Conservation (phyloP, 2,329 filamentous ascomycete genomes). For the Orbilia blumenaviensis region DNA sequence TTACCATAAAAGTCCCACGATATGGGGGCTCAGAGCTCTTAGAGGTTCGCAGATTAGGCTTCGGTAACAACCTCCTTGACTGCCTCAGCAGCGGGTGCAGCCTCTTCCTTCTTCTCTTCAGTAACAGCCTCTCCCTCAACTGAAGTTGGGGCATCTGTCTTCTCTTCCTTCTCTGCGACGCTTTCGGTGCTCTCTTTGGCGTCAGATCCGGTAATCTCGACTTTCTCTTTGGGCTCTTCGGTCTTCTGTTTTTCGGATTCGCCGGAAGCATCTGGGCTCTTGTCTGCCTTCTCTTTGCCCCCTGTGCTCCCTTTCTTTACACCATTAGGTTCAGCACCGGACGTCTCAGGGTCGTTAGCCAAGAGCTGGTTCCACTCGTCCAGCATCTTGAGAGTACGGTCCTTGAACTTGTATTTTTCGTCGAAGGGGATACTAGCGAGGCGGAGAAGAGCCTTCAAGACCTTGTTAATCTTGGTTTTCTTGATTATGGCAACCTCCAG, state of each 20-base stretch:
- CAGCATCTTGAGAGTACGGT: constrained; percentile 80
- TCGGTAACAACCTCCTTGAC: constrained; percentile 43
- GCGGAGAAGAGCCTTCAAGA: constrained; percentile 92
- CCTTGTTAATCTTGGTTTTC: constrained; percentile 97
- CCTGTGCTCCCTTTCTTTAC: constrained; percentile 58
- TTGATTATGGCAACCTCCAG: constrained; percentile 90
- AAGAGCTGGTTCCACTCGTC: constrained; percentile 88
- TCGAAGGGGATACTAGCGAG: constrained; percentile 85
- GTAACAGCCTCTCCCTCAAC: neutral
- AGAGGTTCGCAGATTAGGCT: neutral
- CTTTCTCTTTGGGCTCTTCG: constrained; percentile 51
- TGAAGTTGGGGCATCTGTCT: constrained; percentile 14
- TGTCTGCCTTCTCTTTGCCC: constrained; percentile 55
- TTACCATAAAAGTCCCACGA: neutral
- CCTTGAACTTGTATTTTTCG: constrained; percentile 87
- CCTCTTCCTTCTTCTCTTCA: constrained; percentile 24
- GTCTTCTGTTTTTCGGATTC: constrained; percentile 56
- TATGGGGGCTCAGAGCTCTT: neutral
- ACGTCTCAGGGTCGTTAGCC: constrained; percentile 63
- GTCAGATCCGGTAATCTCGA: constrained; percentile 49
- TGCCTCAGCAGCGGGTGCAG: neutral
- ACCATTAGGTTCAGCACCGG: constrained; percentile 56
- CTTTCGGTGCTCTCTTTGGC: constrained; percentile 42
- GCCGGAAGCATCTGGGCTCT: constrained; percentile 58
- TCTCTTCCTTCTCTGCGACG: constrained; percentile 33